Conservation (phyloP, 345 rosid genomes). For the Eucalyptus camaldulensis region DNA sequence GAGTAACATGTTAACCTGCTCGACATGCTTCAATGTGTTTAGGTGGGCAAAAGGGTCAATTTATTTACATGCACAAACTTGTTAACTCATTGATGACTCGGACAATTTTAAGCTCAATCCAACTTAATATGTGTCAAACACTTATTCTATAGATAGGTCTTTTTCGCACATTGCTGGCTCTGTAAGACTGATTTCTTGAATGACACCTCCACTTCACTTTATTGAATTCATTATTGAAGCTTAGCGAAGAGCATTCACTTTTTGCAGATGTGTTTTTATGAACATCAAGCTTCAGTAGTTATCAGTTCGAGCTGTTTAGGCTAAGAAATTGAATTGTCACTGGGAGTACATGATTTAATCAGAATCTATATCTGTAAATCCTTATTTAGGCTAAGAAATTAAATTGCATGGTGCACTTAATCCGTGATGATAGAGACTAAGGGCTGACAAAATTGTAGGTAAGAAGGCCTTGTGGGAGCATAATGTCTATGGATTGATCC, state of each 20-base stretch:
- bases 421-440: neutral
- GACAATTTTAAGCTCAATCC: neutral
- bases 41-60: neutral
- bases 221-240: neutral
- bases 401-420: neutral
- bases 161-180: neutral
- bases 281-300: neutral
- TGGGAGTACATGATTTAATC: neutral
- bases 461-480: constrained; percentile 68
- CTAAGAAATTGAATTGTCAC: no score
- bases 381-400: neutral
- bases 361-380: neutral
- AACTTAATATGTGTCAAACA: neutral
- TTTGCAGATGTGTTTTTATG: neutral
- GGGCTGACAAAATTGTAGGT: constrained; percentile 22
- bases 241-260: neutral
- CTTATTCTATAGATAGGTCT: neutral
- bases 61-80: neutral
- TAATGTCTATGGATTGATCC: constrained; percentile 64
- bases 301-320: neutral
- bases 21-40: neutral
- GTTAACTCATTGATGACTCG: neutral
- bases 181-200: neutral
- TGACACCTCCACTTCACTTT: neutral
- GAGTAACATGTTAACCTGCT: neutral